These are phyloP conservation scores for Seiridium unicorne DNA, from an alignment of 2,329 filamentous ascomycete genomes.

Conservation along the genomic window DNA sequence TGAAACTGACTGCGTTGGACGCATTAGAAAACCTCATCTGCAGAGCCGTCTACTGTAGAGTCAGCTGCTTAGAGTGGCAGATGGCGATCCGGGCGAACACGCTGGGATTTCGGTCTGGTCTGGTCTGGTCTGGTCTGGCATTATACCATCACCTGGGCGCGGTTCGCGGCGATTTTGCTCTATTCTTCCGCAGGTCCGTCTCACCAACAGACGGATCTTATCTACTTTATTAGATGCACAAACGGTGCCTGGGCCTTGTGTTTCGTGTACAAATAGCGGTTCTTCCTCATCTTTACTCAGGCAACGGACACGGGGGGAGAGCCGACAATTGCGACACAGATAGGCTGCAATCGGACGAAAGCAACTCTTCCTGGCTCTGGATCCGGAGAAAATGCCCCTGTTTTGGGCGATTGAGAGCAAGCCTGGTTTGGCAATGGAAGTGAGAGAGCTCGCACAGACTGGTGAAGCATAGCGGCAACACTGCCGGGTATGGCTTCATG, in stretches of 20 bases:
- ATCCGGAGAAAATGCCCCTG: too few species aligned
- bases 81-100: not conserved
- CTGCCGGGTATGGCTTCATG: not conserved
- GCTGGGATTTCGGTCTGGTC: not conserved
- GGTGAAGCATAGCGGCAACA: not conserved
- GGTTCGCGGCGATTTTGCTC: not conserved
- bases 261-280: constrained; percentile 7
- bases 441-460: not conserved
- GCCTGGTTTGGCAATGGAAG: not conserved
- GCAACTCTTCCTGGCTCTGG: too few species aligned
- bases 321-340: too few species aligned
- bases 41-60: constrained; percentile 32
- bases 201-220: not conserved
- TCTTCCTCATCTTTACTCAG: not conserved
- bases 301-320: not conserved
- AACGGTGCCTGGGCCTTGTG: not conserved
- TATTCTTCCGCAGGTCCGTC: not conserved
- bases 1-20: not conserved
- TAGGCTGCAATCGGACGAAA: too few species aligned
- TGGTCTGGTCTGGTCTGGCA: not conserved
- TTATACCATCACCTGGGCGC: not conserved
- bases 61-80: constrained; percentile 29
- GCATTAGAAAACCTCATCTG: not conserved
- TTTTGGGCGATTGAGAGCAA: not conserved
- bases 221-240: not conserved